phyloP scores from a whole-genome alignment of 208 protist genomes.

The Leishmania tarentolae region DNA sequence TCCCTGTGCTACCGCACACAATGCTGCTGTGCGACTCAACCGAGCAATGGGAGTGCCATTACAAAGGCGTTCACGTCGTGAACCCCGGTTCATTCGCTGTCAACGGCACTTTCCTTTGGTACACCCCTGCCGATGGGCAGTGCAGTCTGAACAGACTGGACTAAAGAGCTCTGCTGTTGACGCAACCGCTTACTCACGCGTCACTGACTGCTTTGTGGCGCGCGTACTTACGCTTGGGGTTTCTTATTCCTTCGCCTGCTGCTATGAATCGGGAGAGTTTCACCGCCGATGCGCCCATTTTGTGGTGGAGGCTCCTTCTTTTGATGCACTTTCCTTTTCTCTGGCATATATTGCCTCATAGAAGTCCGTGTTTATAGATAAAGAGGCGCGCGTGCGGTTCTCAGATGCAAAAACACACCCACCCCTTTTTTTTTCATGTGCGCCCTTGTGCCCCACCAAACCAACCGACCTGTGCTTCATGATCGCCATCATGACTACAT shows the following conservation, averaged over 20 bases:
- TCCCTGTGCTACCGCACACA: slow-evolving; percentile 78
- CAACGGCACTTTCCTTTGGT: slow-evolving; percentile 85
- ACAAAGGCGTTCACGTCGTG: slow-evolving; percentile 81
- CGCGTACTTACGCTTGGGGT: background rate
- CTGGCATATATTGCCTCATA: background rate
- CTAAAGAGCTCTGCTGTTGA: slow-evolving; percentile 4
- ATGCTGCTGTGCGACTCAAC: slow-evolving; percentile 89
- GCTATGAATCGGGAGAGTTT: too few species aligned
- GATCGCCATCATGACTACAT: too few species aligned
- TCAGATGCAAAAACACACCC: background rate
- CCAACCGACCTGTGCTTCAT: background rate
- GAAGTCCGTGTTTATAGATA: background rate
- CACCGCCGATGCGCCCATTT: background rate
- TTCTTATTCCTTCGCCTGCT: background rate
- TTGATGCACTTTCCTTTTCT: background rate
- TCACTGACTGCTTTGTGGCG: background rate
- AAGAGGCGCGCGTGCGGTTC: background rate
- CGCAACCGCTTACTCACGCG: background rate
- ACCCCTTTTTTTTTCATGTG: background rate
- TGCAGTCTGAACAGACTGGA: slow-evolving; percentile 81
- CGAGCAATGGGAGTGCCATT: slow-evolving; percentile 89
- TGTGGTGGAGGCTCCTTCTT: background rate
- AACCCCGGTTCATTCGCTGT: slow-evolving; percentile 88
- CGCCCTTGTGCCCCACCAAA: background rate
- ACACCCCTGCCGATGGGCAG: slow-evolving; percentile 85